phyloP scores from a whole-genome alignment of 495 filamentous ascomycete species.

The Jackrogersella multiformis region DNA sequence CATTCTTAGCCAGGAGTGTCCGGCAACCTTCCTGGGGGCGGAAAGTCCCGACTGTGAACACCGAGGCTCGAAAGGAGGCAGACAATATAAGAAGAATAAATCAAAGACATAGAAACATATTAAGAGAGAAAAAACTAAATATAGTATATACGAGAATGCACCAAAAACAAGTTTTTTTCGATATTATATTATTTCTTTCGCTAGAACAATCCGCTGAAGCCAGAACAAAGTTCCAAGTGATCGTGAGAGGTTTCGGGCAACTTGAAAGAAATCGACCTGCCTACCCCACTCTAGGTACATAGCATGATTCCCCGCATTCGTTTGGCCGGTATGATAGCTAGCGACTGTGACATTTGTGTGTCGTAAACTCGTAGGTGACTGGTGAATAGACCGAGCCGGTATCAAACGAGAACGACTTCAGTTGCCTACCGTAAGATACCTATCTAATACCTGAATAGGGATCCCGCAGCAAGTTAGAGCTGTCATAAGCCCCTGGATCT shows the following conservation, averaged over 20 bases:
- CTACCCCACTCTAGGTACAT: conserved; percentile 17
- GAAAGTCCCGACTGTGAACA: too few relatives aligned
- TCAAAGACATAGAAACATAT: neutral
- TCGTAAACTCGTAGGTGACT: conserved; percentile 18
- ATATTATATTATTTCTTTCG: neutral
- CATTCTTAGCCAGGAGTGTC: too few relatives aligned
- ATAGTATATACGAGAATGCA: neutral
- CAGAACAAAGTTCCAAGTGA: neutral
- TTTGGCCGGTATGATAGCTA: neutral
- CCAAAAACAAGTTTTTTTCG: neutral
- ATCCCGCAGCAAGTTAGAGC: neutral
- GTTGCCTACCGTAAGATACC: neutral
- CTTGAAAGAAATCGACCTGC: conserved; percentile 1
- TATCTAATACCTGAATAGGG: neutral
- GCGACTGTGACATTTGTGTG: too few relatives aligned
- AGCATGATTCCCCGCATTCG: conserved; percentile 30
- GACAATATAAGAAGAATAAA: neutral
- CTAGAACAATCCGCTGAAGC: neutral
- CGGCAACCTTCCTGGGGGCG: too few relatives aligned
- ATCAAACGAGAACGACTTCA: neutral
- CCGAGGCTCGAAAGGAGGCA: too few relatives aligned
- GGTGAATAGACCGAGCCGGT: neutral
- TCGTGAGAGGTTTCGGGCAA: neutral
- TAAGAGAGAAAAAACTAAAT: neutral
- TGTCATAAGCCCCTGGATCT: neutral